These are phyloP conservation scores for Chlorella sorokiniana DNA, from an alignment of 139 green algal genomes.

Conservation along the genomic window DNA sequence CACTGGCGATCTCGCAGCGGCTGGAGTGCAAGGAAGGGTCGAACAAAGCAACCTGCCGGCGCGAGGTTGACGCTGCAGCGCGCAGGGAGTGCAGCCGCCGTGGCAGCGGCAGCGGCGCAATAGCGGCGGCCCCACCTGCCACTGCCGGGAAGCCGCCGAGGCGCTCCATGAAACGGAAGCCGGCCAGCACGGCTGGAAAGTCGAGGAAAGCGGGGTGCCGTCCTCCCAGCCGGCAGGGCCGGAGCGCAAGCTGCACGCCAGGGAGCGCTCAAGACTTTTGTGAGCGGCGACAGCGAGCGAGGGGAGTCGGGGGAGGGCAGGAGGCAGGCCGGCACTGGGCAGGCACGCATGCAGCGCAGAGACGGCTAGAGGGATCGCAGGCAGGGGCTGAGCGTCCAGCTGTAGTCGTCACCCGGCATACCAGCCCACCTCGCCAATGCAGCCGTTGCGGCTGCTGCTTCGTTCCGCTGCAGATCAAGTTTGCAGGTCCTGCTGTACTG, in stretches of 20 bases:
- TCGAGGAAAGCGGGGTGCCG: conserved; percentile 82
- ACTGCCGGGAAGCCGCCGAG: conserved; percentile 53
- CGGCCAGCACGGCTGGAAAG: conserved; percentile 57
- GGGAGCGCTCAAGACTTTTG: not conserved
- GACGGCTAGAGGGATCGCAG: no score
- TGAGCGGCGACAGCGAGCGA: not conserved
- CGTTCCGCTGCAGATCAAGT: no score
- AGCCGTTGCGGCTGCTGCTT: no score
- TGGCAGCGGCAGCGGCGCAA: not conserved
- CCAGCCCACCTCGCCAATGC: no score
- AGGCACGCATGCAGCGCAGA: no score
- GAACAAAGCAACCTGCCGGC: not conserved
- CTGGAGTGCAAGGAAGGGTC: not conserved
- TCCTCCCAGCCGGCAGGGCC: conserved; percentile 81
- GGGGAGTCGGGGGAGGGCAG: not conserved
- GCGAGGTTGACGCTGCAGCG: not conserved
- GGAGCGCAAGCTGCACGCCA: conserved; percentile 26
- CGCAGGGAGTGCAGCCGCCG: no score
- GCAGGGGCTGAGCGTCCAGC: no score
- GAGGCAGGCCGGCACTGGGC: not conserved
- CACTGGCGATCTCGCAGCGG: no score
- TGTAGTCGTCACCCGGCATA: no score
- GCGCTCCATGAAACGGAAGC: conserved; percentile 50
- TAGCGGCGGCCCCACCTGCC: not conserved
- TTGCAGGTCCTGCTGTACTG: no score